Evolutionary conservation across 2,329 filamentous ascomycete genomes (phyloP), one percentile per base, ranked within the genome.

Genomic region (Pseudocercospora cruenta): DNA sequence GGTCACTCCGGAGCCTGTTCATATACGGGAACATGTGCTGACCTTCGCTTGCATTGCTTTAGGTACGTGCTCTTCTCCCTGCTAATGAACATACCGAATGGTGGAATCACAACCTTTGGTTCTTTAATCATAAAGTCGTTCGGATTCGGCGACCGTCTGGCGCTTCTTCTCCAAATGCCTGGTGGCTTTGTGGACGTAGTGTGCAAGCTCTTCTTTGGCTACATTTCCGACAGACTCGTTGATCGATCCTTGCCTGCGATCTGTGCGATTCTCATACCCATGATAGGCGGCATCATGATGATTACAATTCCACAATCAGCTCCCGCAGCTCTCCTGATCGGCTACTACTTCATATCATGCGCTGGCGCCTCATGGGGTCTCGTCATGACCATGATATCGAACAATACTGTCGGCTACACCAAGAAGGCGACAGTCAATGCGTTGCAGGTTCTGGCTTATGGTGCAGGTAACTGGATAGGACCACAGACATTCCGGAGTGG

Each of bases 101-200:
- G 86, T 0, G 86, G 86, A 2, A 87, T 88, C 36, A 81, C 83
- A 0, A 86, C 85, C 0, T 89, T 89, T 61, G 86, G 86, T 0
- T 83, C 84, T 3, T 76, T 89, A 6, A 87, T 89, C 65, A 81
- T 89, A 47, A 78, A 85, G 28, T 82, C 82, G 0, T 88, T 89
- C 53, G 86, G 86, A 1, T 88, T 86, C 68, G 79, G 81, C 57
- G 79, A 80, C 10, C 86, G 88, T 64, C 79, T 82, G 2, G 86
- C 86, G 0, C 87, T 88, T 12, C 78, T 88, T 0, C 86, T 88
- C 75, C 87, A 88, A 67, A 87, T 88, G 65, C 86, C 86, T 0
- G 88, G 88, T 53, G 87, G 87, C 1, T 58, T 31, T 33, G 31
- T 58, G 28, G 51, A 55, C 51, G 28, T 55, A 14, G 51, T 55